phyloP scores from a whole-genome alignment of 177 flowering plant species.

The Vitis hybrid region DNA sequence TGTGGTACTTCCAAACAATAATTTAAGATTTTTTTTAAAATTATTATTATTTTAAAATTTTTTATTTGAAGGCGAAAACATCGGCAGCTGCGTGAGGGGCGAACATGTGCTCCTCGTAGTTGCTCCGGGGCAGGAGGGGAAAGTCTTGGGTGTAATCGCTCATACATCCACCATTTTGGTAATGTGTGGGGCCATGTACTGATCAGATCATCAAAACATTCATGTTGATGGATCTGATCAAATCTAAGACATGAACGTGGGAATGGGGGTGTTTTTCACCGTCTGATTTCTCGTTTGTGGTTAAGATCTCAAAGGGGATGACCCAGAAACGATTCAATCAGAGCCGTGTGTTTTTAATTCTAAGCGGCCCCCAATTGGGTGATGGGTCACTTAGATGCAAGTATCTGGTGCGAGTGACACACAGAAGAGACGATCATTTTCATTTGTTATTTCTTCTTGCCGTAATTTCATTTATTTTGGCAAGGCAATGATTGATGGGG shows the following conservation, averaged over 20 bases:
- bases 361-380: background rate
- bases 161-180: background rate
- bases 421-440: background rate
- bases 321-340: too few species aligned
- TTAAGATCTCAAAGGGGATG: too few species aligned
- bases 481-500: background rate
- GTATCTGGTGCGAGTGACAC: background rate
- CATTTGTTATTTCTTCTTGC: background rate
- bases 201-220: too few species aligned
- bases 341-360: background rate
- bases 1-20: too few species aligned
- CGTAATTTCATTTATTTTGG: background rate
- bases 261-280: too few species aligned
- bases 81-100: background rate
- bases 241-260: too few species aligned
- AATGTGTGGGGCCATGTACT: background rate
- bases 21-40: background rate
- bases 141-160: background rate
- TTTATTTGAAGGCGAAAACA: conserved; percentile 13
- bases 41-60: too few species aligned
- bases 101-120: background rate
- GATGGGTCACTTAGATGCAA: too few species aligned
- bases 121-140: background rate
- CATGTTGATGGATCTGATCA: too few species aligned
- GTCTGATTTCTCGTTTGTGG: too few species aligned